Conservation (phyloP, 495 filamentous ascomycete species). For the Xylaria flabelliformis region DNA sequence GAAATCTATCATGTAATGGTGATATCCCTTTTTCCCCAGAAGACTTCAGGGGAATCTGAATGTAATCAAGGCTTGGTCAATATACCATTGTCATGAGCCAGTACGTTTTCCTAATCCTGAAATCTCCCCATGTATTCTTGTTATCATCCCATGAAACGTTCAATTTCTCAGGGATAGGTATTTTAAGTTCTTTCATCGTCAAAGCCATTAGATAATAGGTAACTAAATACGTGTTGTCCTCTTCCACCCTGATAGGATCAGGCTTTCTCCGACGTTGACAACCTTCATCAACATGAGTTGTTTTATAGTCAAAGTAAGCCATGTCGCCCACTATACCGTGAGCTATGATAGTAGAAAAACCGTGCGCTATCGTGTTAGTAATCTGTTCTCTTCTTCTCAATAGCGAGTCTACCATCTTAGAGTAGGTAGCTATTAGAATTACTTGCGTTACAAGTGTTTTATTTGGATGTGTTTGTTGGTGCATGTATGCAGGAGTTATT, state of each 20-base stretch:
- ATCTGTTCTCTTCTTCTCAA: background rate
- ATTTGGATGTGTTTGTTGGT: background rate
- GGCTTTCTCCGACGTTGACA: background rate
- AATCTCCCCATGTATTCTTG: background rate
- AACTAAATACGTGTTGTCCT: background rate
- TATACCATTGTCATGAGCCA: no score
- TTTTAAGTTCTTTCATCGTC: background rate
- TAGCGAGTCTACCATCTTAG: background rate
- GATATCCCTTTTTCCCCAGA: no score
- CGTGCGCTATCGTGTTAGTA: accelerated
- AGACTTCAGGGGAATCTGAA: no score
- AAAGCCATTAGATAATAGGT: background rate
- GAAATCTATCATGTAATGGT: no score
- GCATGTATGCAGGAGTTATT: background rate
- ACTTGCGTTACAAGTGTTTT: background rate
- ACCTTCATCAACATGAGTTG: background rate
- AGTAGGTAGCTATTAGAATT: background rate
- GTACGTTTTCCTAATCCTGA: background rate
- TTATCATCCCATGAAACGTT: background rate
- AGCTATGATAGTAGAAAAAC: background rate
- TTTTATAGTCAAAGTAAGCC: background rate
- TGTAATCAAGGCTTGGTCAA: no score
- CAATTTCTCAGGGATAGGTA: background rate
- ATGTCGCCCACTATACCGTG: background rate
- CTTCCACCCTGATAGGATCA: background rate